Conservation (phyloP, 495 filamentous ascomycete genomes). For the Penicillium paradoxum region DNA sequence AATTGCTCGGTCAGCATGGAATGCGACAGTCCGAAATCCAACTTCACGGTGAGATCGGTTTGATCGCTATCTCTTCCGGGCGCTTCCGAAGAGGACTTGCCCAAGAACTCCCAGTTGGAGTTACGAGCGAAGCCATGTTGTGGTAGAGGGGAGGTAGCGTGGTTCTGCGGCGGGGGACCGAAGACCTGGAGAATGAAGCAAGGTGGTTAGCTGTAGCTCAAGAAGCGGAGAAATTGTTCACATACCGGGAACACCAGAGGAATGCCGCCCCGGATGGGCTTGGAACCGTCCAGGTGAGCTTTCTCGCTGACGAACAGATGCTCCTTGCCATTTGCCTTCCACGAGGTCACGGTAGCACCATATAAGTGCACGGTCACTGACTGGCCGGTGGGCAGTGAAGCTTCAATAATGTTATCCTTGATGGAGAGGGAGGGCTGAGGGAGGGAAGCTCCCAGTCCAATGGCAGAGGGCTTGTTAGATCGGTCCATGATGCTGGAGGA, state of each 20-base stretch:
- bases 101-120: constrained; percentile 61
- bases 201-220: constrained; percentile 9
- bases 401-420: constrained; percentile 62
- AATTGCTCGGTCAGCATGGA: constrained; percentile 60
- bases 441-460: constrained; percentile 61
- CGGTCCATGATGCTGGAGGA: constrained; percentile 57
- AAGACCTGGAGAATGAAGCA: constrained; percentile 61
- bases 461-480: constrained; percentile 72
- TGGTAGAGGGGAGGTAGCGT: constrained; percentile 66
- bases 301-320: constrained; percentile 83
- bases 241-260: constrained; percentile 93
- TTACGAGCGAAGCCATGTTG: constrained; percentile 97
- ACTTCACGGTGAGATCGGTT: constrained; percentile 67
- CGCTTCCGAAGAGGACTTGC: constrained; percentile 66
- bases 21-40: constrained; percentile 87
- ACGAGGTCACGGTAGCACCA: constrained; percentile 88
- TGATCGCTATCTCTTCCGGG: constrained; percentile 33
- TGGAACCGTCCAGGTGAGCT: constrained; percentile 62
- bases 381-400: constrained; percentile 78
- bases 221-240: constrained; percentile 8
- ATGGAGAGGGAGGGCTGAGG: constrained; percentile 66
- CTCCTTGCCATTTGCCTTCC: constrained; percentile 80
- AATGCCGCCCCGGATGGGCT: constrained; percentile 62
- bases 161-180: constrained; percentile 69
- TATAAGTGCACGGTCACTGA: constrained; percentile 78